These are phyloP conservation scores for Phytophthora cactorum DNA, from an alignment of 352 stramenopile species.

Conservation along the genomic window DNA sequence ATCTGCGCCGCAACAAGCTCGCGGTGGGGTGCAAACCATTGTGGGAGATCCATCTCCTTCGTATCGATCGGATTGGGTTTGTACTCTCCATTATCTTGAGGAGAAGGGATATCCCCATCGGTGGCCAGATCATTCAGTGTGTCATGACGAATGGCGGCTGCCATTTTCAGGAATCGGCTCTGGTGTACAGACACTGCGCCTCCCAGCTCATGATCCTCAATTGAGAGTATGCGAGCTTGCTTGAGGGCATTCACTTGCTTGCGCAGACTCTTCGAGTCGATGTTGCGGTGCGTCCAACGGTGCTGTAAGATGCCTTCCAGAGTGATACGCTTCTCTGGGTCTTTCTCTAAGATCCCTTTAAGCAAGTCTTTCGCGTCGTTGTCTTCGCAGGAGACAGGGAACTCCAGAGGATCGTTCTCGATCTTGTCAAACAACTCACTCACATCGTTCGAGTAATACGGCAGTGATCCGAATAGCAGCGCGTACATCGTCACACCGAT, in stretches of 20 bases:
- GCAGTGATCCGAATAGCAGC: conserved; percentile 86
- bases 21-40: conserved; percentile 42
- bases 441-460: conserved; percentile 90
- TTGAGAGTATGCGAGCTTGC: conserved; percentile 35
- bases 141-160: conserved; percentile 39
- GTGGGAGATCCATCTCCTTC: conserved; percentile 31
- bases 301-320: conserved; percentile 77
- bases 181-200: conserved; percentile 68
- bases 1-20: conserved; percentile 55
- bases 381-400: conserved; percentile 51
- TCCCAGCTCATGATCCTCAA: conserved; percentile 55
- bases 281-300: conserved; percentile 70
- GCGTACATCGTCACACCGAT: conserved; percentile 93
- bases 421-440: conserved; percentile 92
- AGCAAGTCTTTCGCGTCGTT: conserved; percentile 78
- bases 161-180: conserved; percentile 42
- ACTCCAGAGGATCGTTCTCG: conserved; percentile 59
- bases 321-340: conserved; percentile 72
- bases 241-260: conserved; percentile 55
- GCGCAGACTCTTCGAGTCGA: conserved; percentile 56
- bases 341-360: conserved; percentile 68
- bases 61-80: conserved; percentile 50
- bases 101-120: neutral
- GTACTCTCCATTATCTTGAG: conserved; percentile 26
- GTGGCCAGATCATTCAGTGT: conserved; percentile 16